A percentile compares a stretch with the other conserved stretches of the same genome.
Evolutionary conservation across 164 flowering plant species (phyloP).

Genomic region (Protea cynaroides): DNA sequence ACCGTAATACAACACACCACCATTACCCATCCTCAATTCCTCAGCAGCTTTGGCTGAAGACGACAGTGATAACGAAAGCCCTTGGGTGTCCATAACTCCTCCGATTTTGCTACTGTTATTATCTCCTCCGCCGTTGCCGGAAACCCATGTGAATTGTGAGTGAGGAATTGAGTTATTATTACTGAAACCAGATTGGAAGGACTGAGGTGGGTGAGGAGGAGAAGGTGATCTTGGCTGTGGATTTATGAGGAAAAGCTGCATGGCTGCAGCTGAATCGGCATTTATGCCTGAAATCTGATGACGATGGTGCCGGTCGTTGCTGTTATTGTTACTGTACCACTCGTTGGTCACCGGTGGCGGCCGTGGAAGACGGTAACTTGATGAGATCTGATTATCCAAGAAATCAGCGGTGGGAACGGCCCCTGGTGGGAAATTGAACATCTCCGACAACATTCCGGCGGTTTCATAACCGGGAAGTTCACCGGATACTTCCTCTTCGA

Average conservation of each 20-base stretch:
- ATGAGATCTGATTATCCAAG: conserved; percentile 33
- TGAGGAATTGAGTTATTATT: background rate
- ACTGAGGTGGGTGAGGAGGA: conserved; percentile 21
- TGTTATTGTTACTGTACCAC: conserved; percentile 38
- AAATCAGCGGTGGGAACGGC: conserved; percentile 25
- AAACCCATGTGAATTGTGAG: conserved; percentile 27
- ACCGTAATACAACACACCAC: conserved; percentile 39
- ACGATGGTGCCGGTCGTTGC: conserved; percentile 19
- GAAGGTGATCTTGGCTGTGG: conserved; percentile 61
- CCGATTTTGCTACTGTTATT: conserved; percentile 25
- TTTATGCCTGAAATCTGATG: conserved; percentile 57
- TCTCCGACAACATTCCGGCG: conserved; percentile 79
- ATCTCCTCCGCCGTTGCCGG: conserved; percentile 3
- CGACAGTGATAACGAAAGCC: conserved; percentile 65
- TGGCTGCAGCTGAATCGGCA: conserved; percentile 78
- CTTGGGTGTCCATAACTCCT: conserved; percentile 48
- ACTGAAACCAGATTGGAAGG: conserved; percentile 12
- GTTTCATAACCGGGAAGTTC: conserved; percentile 49
- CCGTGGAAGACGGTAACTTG: conserved; percentile 24
- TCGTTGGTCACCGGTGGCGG: conserved; percentile 19
- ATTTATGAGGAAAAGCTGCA: conserved; percentile 90
- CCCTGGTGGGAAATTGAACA: conserved; percentile 63
- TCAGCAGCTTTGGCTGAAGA: conserved; percentile 60
- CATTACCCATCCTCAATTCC: conserved; percentile 54
- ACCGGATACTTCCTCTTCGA: conserved; percentile 35